phyloP scores from a whole-genome alignment of 2,329 filamentous ascomycete species.

The Aspergillus spinulosporus region DNA sequence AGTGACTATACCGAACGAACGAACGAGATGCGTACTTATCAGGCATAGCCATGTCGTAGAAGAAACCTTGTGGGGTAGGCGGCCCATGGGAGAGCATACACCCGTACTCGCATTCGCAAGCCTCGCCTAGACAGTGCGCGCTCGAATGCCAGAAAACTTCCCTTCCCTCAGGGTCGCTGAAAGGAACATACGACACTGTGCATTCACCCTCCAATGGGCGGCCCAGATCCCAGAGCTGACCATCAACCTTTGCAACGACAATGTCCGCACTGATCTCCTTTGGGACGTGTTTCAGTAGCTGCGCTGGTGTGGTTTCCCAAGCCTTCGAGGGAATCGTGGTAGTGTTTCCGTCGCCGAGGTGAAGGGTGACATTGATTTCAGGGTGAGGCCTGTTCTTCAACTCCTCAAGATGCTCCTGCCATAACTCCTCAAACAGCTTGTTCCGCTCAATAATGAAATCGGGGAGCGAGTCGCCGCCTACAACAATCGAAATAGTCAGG shows the following conservation, averaged over 20 bases:
- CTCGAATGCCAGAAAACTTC: slow-evolving; percentile 98
- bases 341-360: slow-evolving; percentile 44
- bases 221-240: slow-evolving; percentile 85
- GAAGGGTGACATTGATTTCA: slow-evolving; percentile 52
- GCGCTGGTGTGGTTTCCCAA: slow-evolving; percentile 90
- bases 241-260: slow-evolving; percentile 82
- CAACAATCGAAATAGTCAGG: slow-evolving; percentile 26
- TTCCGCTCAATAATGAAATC: slow-evolving; percentile 82
- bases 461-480: slow-evolving; percentile 53
- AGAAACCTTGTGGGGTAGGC: slow-evolving; percentile 87
- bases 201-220: slow-evolving; percentile 85
- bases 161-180: slow-evolving; percentile 74
- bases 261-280: slow-evolving; percentile 77
- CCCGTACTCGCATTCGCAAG: slow-evolving; percentile 83
- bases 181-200: slow-evolving; percentile 80
- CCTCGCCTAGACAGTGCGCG: slow-evolving; percentile 94
- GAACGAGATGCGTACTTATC: slow-evolving; percentile 52
- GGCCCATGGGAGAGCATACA: slow-evolving; percentile 93
- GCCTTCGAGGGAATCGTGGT: slow-evolving; percentile 63
- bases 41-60: slow-evolving; percentile 91
- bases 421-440: slow-evolving; percentile 82
- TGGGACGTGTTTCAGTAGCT: slow-evolving; percentile 75
- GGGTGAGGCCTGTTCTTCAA: slow-evolving; percentile 54
- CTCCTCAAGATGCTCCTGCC: slow-evolving; percentile 79
- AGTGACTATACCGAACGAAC: slow-evolving; percentile 22